Conservation (phyloP, 768 basidiomycete species). For the Boletellus sp. region DNA sequence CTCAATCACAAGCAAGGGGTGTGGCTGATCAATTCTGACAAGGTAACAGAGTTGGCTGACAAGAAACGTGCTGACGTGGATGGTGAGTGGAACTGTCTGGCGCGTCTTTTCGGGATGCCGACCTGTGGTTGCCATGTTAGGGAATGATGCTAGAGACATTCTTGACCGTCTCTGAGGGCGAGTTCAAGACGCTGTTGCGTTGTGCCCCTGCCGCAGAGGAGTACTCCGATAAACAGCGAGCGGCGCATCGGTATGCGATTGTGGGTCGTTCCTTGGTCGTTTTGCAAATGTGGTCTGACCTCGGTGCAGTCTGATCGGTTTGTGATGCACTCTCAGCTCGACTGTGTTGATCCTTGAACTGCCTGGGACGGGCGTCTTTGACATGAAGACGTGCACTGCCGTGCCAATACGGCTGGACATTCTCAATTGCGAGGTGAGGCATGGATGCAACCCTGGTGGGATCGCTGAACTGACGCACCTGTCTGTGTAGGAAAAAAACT, state of each 20-base stretch:
- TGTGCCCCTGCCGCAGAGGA: slow-evolving; percentile 26
- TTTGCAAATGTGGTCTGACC: background rate
- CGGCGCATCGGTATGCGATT: slow-evolving; percentile 86
- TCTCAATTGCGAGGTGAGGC: slow-evolving; percentile 67
- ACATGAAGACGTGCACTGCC: slow-evolving; percentile 92
- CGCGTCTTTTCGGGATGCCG: no score
- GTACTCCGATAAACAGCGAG: slow-evolving; percentile 39
- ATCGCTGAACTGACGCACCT: no score
- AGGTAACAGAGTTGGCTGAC: slow-evolving; percentile 38
- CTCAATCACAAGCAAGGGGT: slow-evolving; percentile 63
- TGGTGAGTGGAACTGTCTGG: no score
- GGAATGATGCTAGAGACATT: slow-evolving; percentile 89
- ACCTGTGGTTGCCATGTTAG: slow-evolving; percentile 46
- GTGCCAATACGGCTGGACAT: slow-evolving; percentile 81
- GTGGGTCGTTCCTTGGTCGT: slow-evolving; percentile 36
- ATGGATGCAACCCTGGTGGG: background rate
- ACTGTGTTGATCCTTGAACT: slow-evolving; percentile 77
- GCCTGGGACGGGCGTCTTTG: slow-evolving; percentile 90
- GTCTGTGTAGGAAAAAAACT: slow-evolving; percentile 62
- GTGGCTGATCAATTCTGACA: slow-evolving; percentile 63
- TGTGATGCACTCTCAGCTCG: slow-evolving; percentile 93
- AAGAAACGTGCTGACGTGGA: slow-evolving; percentile 75
- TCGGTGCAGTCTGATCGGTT: slow-evolving; percentile 42
- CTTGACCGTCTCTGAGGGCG: slow-evolving; percentile 60
- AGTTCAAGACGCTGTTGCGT: slow-evolving; percentile 59